A percentile compares a stretch with the other conserved stretches of the same genome.
These are phyloP conservation scores for Fusarium marasasianum DNA, from an alignment of 2,329 filamentous ascomycete species.

Conservation along the genomic window DNA sequence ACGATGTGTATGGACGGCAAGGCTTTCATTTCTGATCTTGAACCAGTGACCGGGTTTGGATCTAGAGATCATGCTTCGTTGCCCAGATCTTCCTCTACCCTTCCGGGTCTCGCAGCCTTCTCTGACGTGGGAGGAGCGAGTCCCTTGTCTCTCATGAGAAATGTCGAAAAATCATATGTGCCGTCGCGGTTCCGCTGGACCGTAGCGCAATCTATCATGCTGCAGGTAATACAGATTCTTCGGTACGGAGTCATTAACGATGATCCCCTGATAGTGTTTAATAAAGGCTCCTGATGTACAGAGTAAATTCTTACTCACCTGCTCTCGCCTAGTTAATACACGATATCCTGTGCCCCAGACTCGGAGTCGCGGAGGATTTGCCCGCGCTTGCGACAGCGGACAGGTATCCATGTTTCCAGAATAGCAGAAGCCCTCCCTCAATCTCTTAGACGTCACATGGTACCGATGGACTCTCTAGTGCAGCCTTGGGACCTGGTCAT, in stretches of 20 bases:
- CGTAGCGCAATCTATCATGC: conserved; percentile 34
- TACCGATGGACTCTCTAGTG: conserved; percentile 19
- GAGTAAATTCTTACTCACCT: conserved; percentile 5
- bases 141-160: conserved; percentile 9
- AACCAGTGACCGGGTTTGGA: background rate
- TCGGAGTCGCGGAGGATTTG: conserved; percentile 30
- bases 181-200: conserved; percentile 40
- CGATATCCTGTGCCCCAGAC: conserved; percentile 25
- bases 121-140: conserved; percentile 3
- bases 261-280: background rate
- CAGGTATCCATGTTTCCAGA: conserved; percentile 29
- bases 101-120: conserved; percentile 22
- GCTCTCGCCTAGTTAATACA: conserved; percentile 1
- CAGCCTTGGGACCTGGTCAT: conserved; percentile 25
- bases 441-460: conserved; percentile 26
- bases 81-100: conserved; percentile 14
- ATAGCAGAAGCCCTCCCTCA: conserved; percentile 26
- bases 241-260: background rate
- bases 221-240: background rate
- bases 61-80: background rate
- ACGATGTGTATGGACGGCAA: background rate
- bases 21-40: background rate
- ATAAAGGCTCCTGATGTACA: background rate
- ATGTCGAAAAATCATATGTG: conserved; percentile 12
- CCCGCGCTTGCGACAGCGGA: conserved; percentile 11